phyloP scores from a whole-genome alignment of 768 basidiomycete species.

The Amanita pseudoporphyria region DNA sequence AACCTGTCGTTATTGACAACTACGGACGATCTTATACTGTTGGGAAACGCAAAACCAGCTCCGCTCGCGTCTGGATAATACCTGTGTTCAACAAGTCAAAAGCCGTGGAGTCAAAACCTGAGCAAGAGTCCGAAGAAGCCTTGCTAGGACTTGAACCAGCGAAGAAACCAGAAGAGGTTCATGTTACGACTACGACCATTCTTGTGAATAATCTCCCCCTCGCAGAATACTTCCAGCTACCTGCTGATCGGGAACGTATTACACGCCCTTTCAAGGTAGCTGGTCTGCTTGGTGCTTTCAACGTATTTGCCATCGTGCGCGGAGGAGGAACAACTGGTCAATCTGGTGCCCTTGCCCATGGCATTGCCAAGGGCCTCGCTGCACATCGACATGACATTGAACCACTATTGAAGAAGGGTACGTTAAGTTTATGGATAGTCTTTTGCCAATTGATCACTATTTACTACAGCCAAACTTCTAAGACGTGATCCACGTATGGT shows the following conservation, averaged over 20 bases:
- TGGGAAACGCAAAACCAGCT: conserved; percentile 83
- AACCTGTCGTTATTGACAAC: conserved; percentile 54
- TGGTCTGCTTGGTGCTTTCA: conserved; percentile 80
- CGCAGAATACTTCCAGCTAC: conserved; percentile 64
- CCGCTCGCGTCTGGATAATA: conserved; percentile 92
- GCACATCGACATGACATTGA: conserved; percentile 62
- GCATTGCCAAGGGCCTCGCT: conserved; percentile 65
- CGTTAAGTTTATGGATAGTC: conserved; percentile 13
- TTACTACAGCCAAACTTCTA: conserved; percentile 62
- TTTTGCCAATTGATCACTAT: conserved; percentile 3
- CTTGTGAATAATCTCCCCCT: conserved; percentile 83
- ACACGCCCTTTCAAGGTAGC: conserved; percentile 79
- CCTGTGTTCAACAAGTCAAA: conserved; percentile 29
- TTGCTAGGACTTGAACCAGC: conserved; percentile 16
- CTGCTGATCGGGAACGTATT: conserved; percentile 71
- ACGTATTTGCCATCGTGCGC: conserved; percentile 59
- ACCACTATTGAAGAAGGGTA: conserved; percentile 64
- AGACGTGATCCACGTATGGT: conserved; percentile 96
- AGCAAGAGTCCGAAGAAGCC: conserved; percentile 17
- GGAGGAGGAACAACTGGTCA: conserved; percentile 92
- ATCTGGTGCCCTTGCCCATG: conserved; percentile 77
- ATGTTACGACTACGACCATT: conserved; percentile 50
- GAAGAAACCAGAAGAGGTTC: conserved; percentile 6
- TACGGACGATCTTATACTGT: conserved; percentile 80
- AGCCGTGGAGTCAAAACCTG: conserved; percentile 1